Percentiles rank a stretch among this genome's conserved stretches.
phyloP scores from a whole-genome alignment of 192 early-diverging fungal genomes.

The Pilaira anomala region DNA sequence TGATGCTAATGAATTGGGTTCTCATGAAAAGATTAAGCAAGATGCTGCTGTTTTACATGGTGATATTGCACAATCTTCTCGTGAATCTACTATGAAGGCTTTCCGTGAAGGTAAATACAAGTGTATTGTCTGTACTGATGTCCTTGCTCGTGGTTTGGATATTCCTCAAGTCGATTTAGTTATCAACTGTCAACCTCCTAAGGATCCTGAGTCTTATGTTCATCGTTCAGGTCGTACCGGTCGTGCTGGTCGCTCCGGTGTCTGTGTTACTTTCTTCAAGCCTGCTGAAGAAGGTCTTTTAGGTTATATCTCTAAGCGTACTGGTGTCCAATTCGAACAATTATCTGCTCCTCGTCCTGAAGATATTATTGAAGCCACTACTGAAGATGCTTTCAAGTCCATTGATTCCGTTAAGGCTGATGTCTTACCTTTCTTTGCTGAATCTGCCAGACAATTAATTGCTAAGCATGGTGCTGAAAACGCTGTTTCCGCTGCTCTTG shows the following conservation, averaged over 20 bases:
- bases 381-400: slow-evolving; percentile 68
- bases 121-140: slow-evolving; percentile 91
- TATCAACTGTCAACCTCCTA: slow-evolving; percentile 93
- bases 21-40: slow-evolving; percentile 72
- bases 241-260: slow-evolving; percentile 82
- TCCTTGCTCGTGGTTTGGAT: slow-evolving; percentile 92
- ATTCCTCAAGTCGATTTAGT: slow-evolving; percentile 96
- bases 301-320: slow-evolving; percentile 67
- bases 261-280: slow-evolving; percentile 94
- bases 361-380: slow-evolving; percentile 84
- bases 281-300: slow-evolving; percentile 81
- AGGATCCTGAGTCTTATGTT: slow-evolving; percentile 92
- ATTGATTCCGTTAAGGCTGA: slow-evolving; percentile 66
- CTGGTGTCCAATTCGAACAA: slow-evolving; percentile 78
- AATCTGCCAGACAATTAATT: slow-evolving; percentile 72
- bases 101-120: slow-evolving; percentile 76
- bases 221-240: slow-evolving; percentile 95
- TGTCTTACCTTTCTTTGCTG: slow-evolving; percentile 76
- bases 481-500: slow-evolving; percentile 82
- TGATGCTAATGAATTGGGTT: slow-evolving; percentile 78
- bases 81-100: slow-evolving; percentile 79
- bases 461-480: slow-evolving; percentile 65
- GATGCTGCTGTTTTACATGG: slow-evolving; percentile 85
- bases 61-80: slow-evolving; percentile 75
- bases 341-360: slow-evolving; percentile 84